A percentile compares a stretch with the other conserved stretches of the same genome.
Evolutionary conservation across 2,329 filamentous ascomycete genomes (phyloP).

Genomic region (Calonectria multiphialidica): DNA sequence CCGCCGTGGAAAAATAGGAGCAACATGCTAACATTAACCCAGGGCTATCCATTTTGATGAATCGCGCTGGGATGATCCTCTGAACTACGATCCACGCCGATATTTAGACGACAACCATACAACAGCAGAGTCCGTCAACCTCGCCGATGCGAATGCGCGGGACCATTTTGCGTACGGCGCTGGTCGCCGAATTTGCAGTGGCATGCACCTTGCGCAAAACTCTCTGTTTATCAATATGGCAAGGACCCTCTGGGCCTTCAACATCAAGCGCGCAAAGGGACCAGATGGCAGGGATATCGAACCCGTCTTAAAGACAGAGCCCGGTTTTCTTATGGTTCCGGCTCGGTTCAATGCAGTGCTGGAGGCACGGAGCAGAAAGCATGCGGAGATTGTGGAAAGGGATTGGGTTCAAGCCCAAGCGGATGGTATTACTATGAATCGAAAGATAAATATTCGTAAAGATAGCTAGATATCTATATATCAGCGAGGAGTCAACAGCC

Average conservation of each 20-base stretch:
- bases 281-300: slow-evolving; percentile 16
- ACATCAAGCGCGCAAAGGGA: slow-evolving; percentile 19
- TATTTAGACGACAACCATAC: slow-evolving; percentile 18
- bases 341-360: slow-evolving; percentile 2
- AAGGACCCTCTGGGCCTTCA: slow-evolving; percentile 26
- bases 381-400: background rate
- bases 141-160: slow-evolving; percentile 11
- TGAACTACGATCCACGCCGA: slow-evolving; percentile 20
- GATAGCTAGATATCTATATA: background rate
- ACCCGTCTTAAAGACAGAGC: slow-evolving; percentile 23
- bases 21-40: background rate
- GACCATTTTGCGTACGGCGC: slow-evolving; percentile 32
- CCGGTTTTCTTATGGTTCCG: slow-evolving; percentile 28
- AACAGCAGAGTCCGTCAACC: slow-evolving; percentile 20
- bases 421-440: background rate
- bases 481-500: background rate
- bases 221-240: slow-evolving; percentile 29
- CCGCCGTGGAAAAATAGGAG: background rate
- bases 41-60: slow-evolving; percentile 32
- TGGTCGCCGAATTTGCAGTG: slow-evolving; percentile 28
- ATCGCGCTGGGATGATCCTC: slow-evolving; percentile 15
- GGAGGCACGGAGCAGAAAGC: slow-evolving; percentile 5
- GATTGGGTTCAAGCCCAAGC: background rate
- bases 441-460: slow-evolving; percentile 3
- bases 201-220: slow-evolving; percentile 30